Evolutionary conservation across 352 stramenopile species (phyloP).

Genomic region (Phytopythium helicoides): DNA sequence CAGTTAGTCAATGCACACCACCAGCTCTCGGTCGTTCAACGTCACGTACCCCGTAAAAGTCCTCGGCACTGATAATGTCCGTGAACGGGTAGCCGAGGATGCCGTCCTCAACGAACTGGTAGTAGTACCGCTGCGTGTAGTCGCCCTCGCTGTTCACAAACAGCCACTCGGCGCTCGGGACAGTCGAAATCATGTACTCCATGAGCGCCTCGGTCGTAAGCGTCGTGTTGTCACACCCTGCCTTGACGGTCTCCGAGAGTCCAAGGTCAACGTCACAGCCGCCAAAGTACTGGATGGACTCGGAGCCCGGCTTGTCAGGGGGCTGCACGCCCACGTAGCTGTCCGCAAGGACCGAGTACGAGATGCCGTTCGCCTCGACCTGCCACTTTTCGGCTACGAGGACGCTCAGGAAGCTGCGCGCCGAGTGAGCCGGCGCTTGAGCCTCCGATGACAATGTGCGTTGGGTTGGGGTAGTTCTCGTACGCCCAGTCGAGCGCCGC

Average conservation of each 20-base stretch:
- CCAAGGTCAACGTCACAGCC: constrained; percentile 28
- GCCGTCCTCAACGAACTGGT: constrained; percentile 48
- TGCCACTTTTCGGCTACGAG: constrained; percentile 28
- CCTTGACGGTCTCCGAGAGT: constrained; percentile 8
- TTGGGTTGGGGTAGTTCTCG: constrained; percentile 29
- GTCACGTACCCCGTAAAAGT: constrained; percentile 39
- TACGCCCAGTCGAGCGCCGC: constrained; percentile 32
- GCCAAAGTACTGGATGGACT: constrained; percentile 35
- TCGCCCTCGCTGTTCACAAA: constrained; percentile 64
- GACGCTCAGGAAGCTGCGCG: constrained; percentile 15
- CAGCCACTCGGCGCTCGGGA: constrained; percentile 45
- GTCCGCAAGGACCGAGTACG: constrained; percentile 36
- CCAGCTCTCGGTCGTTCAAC: too few species aligned
- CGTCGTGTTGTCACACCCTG: constrained; percentile 19
- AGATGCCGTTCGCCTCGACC: constrained; percentile 25
- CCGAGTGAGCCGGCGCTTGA: constrained; percentile 30
- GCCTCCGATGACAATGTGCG: constrained; percentile 23
- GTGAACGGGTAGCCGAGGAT: constrained; percentile 56
- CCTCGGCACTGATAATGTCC: constrained; percentile 39
- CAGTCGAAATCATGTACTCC: constrained; percentile 28
- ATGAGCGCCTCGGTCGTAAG: constrained; percentile 38
- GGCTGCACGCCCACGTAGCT: constrained; percentile 47
- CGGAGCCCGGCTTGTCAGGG: constrained; percentile 13
- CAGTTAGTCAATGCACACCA: neutral
- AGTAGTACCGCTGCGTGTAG: constrained; percentile 57